phyloP scores from a whole-genome alignment of 2,329 filamentous ascomycete species.

The Paraconiothyrium brasiliense region DNA sequence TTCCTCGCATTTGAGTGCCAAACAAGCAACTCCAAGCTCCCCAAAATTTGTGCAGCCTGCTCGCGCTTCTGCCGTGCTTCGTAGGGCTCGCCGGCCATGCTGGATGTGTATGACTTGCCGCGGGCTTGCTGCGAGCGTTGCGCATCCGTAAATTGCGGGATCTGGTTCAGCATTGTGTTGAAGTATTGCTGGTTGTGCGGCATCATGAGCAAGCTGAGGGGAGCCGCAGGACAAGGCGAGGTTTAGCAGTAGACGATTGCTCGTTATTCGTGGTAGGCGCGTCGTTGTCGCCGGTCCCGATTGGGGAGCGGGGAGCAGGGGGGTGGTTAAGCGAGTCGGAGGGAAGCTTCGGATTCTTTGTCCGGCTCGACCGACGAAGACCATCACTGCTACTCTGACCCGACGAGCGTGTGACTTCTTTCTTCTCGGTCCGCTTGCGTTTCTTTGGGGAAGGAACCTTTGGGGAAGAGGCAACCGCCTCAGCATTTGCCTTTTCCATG shows the following conservation, averaged over 20 bases:
- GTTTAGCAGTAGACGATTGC: neutral
- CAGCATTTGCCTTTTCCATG: too few species aligned
- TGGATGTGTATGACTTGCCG: constrained; percentile 24
- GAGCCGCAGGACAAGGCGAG: neutral
- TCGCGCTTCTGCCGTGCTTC: constrained; percentile 39
- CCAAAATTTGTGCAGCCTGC: constrained; percentile 44
- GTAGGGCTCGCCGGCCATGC: constrained; percentile 33
- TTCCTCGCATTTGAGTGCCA: constrained; percentile 43
- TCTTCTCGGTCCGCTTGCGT: neutral
- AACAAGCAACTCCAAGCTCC: constrained; percentile 49
- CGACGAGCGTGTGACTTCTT: neutral
- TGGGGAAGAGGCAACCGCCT: too few species aligned
- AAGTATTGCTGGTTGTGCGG: constrained; percentile 12
- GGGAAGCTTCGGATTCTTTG: neutral
- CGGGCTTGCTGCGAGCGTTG: constrained; percentile 43
- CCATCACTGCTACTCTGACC: neutral
- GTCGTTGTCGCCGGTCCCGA: neutral
- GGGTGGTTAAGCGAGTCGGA: neutral
- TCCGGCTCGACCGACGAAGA: neutral
- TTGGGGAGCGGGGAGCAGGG: neutral
- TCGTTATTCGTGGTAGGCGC: neutral
- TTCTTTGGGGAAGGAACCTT: neutral
- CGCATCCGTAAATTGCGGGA: constrained; percentile 25
- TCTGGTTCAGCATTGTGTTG: constrained; percentile 6
- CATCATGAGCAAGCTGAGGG: constrained; percentile 3